Evolutionary conservation across 2,329 filamentous ascomycete genomes (phyloP), one percentile per base, ranked within the genome.

Genomic region (Berkeleyomyces basicola): DNA sequence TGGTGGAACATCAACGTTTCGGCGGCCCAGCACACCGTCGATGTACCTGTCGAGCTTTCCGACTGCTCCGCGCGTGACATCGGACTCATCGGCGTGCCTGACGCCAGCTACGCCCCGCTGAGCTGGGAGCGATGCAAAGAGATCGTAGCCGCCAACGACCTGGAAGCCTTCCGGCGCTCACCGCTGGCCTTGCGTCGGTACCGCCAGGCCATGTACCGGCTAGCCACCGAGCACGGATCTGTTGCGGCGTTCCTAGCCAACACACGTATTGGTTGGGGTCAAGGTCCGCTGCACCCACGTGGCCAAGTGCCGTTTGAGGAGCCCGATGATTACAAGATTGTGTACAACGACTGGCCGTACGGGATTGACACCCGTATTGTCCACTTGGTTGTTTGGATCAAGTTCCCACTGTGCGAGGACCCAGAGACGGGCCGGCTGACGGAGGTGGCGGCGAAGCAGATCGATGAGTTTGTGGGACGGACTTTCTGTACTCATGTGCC

Each of bases 271-370:
- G 73, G 76, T 14, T 96, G 92, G 92, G 49, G 49, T 71, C 73
- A 1, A 55, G 55, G 53, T 0, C 11, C 49, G 16, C 7, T 59
- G 16, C 37, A 14, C 10, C 39, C 61, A 5, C 58, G 53, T 9
- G 61, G 61, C 4, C 23, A 23, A 11, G 53, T 58, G 53, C 59
- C 55, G 61, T 63, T 67, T 49, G 37, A 49, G 7, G 47, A 61
- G 42, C 72, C 72, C 0, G 75, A 76, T 7, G 86, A 93, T 69
- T 74, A 85, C 68, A 90, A 84, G 72, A 84, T 95, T 58, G 72
- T 96, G 47, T 82, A 81, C 74, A 97, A 97, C 70, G 91, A 97
- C 77, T 96, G 90, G 88, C 92, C 92, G 0, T 97, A 96, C 70
- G 90, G 89, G 0, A 78, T 96, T 61, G 89, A 93, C 68, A 70